Conservation (phyloP, 83 land plant species). For the Diphasiastrum complanatum region DNA sequence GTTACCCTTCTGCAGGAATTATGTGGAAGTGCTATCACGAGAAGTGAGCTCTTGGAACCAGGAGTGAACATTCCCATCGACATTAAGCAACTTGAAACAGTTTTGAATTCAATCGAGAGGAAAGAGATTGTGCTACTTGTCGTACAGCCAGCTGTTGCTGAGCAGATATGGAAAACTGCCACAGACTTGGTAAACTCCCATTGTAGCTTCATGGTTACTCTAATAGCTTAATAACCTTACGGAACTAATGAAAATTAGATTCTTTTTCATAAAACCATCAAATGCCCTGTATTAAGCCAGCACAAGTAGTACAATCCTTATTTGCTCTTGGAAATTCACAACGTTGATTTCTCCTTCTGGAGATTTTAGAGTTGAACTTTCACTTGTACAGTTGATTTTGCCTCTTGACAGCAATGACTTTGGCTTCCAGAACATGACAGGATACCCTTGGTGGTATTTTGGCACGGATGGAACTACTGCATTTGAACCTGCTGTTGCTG, state of each 20-base stretch:
- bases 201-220: background rate
- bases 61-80: slow-evolving; percentile 17
- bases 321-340: too few species aligned
- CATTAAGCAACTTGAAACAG: slow-evolving; percentile 3
- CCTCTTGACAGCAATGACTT: too few species aligned
- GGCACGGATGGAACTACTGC: slow-evolving; percentile 38
- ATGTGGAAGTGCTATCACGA: background rate
- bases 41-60: slow-evolving; percentile 15
- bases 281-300: too few species aligned
- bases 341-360: too few species aligned
- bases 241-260: background rate
- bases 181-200: slow-evolving; percentile 5
- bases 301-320: too few species aligned
- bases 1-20: background rate
- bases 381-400: too few species aligned
- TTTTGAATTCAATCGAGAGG: slow-evolving; percentile 10
- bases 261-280: too few species aligned
- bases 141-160: slow-evolving; percentile 22
- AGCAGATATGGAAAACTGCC: slow-evolving; percentile 25
- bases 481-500: slow-evolving; percentile 26
- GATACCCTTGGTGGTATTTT: slow-evolving; percentile 30
- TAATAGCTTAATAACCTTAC: too few species aligned
- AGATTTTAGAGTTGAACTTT: too few species aligned
- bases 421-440: slow-evolving; percentile 21
- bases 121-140: slow-evolving; percentile 20